phyloP scores from a whole-genome alignment of 192 early-diverging fungal species.

The Umbelopsis vinacea region DNA sequence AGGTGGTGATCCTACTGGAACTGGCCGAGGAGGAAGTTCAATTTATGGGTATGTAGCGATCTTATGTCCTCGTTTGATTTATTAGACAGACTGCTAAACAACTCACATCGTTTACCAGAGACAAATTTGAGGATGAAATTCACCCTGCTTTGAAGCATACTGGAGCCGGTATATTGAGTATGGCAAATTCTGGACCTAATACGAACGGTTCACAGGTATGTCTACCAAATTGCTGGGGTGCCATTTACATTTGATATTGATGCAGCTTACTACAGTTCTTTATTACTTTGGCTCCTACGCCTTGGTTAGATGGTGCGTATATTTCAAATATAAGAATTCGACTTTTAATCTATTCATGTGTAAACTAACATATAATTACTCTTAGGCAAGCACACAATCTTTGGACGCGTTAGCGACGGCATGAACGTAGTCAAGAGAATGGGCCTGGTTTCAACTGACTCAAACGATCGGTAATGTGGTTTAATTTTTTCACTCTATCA shows the following conservation, averaged over 20 bases:
- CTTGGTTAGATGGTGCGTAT: constrained; percentile 76
- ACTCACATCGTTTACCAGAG: constrained; percentile 40
- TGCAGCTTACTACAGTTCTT: constrained; percentile 65
- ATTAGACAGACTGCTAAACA: background rate
- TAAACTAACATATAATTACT: background rate
- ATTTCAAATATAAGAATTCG: no score
- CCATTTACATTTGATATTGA: background rate
- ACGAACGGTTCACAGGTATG: constrained; percentile 67
- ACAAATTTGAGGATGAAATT: constrained; percentile 86
- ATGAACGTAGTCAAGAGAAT: constrained; percentile 84
- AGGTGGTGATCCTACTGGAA: constrained; percentile 96
- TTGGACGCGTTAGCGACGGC: constrained; percentile 82
- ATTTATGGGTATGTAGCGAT: constrained; percentile 74
- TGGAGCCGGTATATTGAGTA: constrained; percentile 87
- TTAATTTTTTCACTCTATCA: background rate
- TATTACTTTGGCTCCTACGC: constrained; percentile 89
- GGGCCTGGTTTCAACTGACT: constrained; percentile 68
- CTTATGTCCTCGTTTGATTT: background rate
- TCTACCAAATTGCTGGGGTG: background rate
- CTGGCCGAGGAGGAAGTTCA: constrained; percentile 82
- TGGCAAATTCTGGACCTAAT: constrained; percentile 82
- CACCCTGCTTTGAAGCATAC: constrained; percentile 77
- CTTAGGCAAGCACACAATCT: constrained; percentile 88
- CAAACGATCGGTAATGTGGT: constrained; percentile 48
- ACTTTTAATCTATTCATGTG: no score